A percentile compares a stretch with the other conserved stretches of the same genome.
phyloP scores from a whole-genome alignment of 306 rosid genomes.

The Trifolium repens region DNA sequence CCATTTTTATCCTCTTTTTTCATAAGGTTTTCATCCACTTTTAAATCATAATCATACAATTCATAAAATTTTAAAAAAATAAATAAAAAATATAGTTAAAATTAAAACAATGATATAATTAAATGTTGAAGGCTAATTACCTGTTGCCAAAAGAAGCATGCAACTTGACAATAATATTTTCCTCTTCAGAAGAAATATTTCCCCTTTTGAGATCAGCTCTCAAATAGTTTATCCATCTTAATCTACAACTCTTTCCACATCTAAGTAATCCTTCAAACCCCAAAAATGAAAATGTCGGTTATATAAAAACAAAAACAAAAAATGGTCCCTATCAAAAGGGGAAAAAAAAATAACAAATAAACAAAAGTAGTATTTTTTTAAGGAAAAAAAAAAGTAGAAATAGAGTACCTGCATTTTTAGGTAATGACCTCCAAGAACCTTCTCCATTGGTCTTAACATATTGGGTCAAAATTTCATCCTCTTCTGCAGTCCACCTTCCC shows the following conservation, averaged over 20 bases:
- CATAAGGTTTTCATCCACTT: no score
- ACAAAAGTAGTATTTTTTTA: not conserved
- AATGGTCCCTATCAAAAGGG: not conserved
- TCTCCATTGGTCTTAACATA: conserved; percentile 76
- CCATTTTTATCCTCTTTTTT: no score
- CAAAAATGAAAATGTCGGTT: conserved; percentile 4
- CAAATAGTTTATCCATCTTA: conserved; percentile 86
- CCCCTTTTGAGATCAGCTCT: conserved; percentile 76
- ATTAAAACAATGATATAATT: not conserved
- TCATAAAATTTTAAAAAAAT: no score
- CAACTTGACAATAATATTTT: conserved; percentile 57
- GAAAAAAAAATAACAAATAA: not conserved
- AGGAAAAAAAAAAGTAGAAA: no score
- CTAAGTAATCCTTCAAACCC: conserved; percentile 64
- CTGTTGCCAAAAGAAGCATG: conserved; percentile 78
- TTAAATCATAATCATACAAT: no score
- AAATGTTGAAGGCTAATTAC: conserved; percentile 33
- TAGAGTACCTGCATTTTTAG: conserved; percentile 74
- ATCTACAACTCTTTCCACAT: conserved; percentile 87
- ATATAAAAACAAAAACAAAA: not conserved
- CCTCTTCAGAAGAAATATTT: conserved; percentile 69
- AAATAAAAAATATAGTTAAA: no score
- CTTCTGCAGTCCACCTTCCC: conserved; percentile 86
- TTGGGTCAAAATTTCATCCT: conserved; percentile 63
- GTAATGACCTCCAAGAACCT: conserved; percentile 91